Evolutionary conservation across 306 rosid species (phyloP).

Genomic region (Prunus mongolica): DNA sequence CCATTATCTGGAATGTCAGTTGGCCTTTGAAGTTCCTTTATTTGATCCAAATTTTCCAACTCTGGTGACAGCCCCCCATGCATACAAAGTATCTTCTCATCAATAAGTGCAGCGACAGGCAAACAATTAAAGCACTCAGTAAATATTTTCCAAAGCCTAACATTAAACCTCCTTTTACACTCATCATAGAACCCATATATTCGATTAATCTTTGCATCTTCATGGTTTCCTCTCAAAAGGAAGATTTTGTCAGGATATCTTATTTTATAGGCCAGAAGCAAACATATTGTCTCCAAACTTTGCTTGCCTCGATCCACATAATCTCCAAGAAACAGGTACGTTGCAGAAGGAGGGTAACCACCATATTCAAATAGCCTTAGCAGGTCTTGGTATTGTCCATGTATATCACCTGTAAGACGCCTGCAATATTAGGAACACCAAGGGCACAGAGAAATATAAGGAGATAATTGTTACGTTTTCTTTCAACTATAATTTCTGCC

Average conservation of each 20-base stretch:
- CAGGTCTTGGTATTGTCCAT: constrained; percentile 79
- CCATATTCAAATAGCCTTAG: constrained; percentile 69
- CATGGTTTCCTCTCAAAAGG: constrained; percentile 87
- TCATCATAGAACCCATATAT: constrained; percentile 86
- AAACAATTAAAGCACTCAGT: constrained; percentile 79
- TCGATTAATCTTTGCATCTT: constrained; percentile 83
- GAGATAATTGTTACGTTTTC: constrained; percentile 1
- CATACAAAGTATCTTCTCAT: constrained; percentile 73
- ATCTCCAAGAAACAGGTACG: constrained; percentile 78
- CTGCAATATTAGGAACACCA: constrained; percentile 29
- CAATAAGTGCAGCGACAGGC: constrained; percentile 84
- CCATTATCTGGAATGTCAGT: constrained; percentile 75
- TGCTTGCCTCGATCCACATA: constrained; percentile 90
- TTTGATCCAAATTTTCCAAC: constrained; percentile 60
- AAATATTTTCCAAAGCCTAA: constrained; percentile 83
- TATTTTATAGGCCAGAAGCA: constrained; percentile 79
- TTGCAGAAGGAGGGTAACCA: constrained; percentile 74
- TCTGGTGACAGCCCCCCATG: constrained; percentile 86
- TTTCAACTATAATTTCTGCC: neutral
- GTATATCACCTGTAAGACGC: constrained; percentile 71
- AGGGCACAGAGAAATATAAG: constrained; percentile 5
- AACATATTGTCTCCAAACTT: constrained; percentile 84
- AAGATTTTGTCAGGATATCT: constrained; percentile 59
- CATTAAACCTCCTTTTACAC: constrained; percentile 83
- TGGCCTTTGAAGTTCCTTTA: constrained; percentile 58